A percentile compares a stretch with the other conserved stretches of the same genome.
Conservation (phyloP, 2,329 filamentous ascomycete genomes). For the Cladorrhinum sp. region DNA sequence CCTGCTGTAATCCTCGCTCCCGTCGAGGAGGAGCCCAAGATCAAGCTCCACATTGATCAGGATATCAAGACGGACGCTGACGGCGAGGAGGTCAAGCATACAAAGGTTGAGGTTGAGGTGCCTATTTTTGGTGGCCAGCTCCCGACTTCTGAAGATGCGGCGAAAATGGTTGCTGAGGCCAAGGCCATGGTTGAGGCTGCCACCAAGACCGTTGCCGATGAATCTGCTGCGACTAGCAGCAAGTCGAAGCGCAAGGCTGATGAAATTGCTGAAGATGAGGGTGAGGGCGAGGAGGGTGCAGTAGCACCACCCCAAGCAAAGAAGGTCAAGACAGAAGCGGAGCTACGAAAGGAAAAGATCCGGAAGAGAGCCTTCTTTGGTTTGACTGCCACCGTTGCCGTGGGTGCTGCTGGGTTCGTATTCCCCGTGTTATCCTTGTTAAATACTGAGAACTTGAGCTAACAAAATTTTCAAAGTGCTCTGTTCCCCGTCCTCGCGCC, state of each 20-base stretch:
- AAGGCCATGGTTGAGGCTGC: slow-evolving; percentile 80
- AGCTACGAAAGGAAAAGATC: slow-evolving; percentile 81
- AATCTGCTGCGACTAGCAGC: slow-evolving; percentile 32
- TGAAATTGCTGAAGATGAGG: slow-evolving; percentile 25
- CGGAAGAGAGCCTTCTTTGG: slow-evolving; percentile 82
- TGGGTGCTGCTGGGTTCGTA: slow-evolving; percentile 68
- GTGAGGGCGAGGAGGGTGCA: slow-evolving; percentile 39
- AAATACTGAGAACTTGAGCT: neutral
- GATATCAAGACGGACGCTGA: slow-evolving; percentile 52
- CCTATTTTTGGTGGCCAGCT: slow-evolving; percentile 63
- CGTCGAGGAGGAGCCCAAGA: slow-evolving; percentile 54
- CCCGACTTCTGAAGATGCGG: slow-evolving; percentile 72
- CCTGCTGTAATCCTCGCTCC: slow-evolving; percentile 48
- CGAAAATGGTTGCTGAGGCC: slow-evolving; percentile 80
- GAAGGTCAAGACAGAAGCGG: slow-evolving; percentile 75
- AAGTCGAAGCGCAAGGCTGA: slow-evolving; percentile 29
- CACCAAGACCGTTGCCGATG: slow-evolving; percentile 39
- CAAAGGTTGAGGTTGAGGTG: slow-evolving; percentile 72
- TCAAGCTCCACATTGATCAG: slow-evolving; percentile 69
- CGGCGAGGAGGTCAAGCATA: slow-evolving; percentile 66
- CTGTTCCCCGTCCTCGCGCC: slow-evolving; percentile 26
- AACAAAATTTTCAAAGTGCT: slow-evolving; percentile 18
- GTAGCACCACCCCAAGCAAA: slow-evolving; percentile 58
- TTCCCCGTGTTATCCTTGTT: neutral
- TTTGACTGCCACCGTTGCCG: slow-evolving; percentile 76